phyloP scores from a whole-genome alignment of 2,329 filamentous ascomycete genomes.

The Lachnellula hyalina region DNA sequence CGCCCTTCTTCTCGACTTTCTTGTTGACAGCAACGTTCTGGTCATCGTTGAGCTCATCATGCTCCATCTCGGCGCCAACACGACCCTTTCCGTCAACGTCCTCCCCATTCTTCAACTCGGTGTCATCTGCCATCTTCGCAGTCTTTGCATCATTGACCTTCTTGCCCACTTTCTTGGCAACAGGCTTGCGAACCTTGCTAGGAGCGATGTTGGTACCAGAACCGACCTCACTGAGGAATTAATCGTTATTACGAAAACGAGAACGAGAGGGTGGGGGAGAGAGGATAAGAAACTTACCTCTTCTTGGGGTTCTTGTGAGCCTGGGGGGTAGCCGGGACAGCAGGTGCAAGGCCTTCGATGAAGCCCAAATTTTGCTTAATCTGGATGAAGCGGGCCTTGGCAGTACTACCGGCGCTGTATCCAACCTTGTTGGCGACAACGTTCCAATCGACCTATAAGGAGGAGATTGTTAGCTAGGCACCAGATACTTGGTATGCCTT shows the following conservation, averaged over 20 bases:
- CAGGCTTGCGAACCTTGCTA: conserved; percentile 1
- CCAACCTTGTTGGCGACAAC: conserved; percentile 37
- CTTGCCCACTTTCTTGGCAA: background rate
- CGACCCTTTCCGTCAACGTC: too few relatives aligned
- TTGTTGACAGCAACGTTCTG: background rate
- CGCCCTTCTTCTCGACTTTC: too few relatives aligned
- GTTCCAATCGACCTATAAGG: conserved; percentile 38
- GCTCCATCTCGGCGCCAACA: background rate
- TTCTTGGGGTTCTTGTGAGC: too few relatives aligned
- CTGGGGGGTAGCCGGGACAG: too few relatives aligned
- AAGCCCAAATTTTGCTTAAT: conserved; percentile 42
- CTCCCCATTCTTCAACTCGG: too few relatives aligned
- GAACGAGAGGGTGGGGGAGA: too few relatives aligned
- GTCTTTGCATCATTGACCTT: background rate
- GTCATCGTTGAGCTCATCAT: background rate
- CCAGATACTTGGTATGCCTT: background rate
- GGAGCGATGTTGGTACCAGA: conserved; percentile 12
- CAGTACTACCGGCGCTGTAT: conserved; percentile 42
- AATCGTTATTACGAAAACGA: background rate
- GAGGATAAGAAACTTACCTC: too few relatives aligned
- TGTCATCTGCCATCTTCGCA: too few relatives aligned
- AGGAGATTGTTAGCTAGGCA: background rate
- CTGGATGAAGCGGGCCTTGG: conserved; percentile 45
- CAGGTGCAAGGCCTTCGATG: background rate
- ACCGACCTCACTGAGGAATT: background rate